These are phyloP conservation scores for Globisporangium rhizosaccharum DNA, from an alignment of 352 stramenopile genomes.

Conservation along the genomic window DNA sequence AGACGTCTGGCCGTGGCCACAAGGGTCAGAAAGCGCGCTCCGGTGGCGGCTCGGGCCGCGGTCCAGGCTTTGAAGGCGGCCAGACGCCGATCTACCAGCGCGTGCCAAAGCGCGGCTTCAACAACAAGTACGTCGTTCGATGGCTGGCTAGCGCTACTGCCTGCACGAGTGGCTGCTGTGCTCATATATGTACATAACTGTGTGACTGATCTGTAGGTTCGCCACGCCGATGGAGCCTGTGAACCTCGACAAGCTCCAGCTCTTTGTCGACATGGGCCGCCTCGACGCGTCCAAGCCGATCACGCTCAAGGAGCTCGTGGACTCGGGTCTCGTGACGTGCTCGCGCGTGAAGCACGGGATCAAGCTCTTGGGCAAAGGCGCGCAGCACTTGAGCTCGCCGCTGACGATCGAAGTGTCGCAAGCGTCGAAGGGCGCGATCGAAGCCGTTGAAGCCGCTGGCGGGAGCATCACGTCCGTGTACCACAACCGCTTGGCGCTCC, in stretches of 20 bases:
- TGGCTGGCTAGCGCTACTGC: slow-evolving; percentile 14
- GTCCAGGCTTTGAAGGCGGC: slow-evolving; percentile 95
- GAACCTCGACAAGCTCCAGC: slow-evolving; percentile 93
- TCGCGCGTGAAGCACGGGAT: slow-evolving; percentile 93
- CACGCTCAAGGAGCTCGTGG: slow-evolving; percentile 91
- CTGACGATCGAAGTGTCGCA: slow-evolving; percentile 95
- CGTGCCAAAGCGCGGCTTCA: slow-evolving; percentile 98
- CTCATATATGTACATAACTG: background rate
- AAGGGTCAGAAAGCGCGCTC: slow-evolving; percentile 96
- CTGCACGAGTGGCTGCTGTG: background rate
- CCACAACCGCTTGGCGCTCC: slow-evolving; percentile 95
- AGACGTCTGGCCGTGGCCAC: slow-evolving; percentile 95
- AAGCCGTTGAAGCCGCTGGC: slow-evolving; percentile 90
- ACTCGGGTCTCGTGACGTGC: slow-evolving; percentile 87
- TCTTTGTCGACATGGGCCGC: slow-evolving; percentile 96
- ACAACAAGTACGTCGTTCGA: slow-evolving; percentile 63
- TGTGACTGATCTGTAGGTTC: slow-evolving; percentile 28
- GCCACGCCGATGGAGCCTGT: slow-evolving; percentile 89
- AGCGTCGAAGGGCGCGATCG: slow-evolving; percentile 92
- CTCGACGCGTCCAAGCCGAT: slow-evolving; percentile 88
- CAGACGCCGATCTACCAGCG: slow-evolving; percentile 97
- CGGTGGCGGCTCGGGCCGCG: slow-evolving; percentile 74
- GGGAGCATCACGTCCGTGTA: slow-evolving; percentile 96
- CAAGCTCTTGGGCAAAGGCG: slow-evolving; percentile 91
- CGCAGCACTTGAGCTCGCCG: slow-evolving; percentile 82